Conservation (phyloP, 768 basidiomycete species). For the Hericium erinaceus region DNA sequence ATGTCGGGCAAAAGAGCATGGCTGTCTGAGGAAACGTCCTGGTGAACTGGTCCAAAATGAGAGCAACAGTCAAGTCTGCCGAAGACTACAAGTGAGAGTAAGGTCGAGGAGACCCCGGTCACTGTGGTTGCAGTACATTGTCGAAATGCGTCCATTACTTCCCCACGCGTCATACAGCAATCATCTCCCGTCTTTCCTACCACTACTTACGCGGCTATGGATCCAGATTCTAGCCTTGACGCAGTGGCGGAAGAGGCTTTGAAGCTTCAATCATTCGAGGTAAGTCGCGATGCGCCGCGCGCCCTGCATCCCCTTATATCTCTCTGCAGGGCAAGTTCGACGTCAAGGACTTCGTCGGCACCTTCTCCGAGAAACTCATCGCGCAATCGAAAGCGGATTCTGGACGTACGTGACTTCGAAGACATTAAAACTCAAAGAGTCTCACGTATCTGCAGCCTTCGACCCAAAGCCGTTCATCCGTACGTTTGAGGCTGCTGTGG, state of each 20-base stretch:
- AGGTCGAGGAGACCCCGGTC: background rate
- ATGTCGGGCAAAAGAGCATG: conserved; percentile 95
- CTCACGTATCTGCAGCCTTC: conserved; percentile 49
- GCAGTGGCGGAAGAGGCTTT: conserved; percentile 1
- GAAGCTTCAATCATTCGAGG: conserved; percentile 12
- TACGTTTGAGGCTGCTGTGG: conserved; percentile 87
- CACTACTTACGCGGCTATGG: background rate
- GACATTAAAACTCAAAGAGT: background rate
- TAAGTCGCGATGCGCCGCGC: background rate
- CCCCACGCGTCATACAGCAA: too few relatives aligned
- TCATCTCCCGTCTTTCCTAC: too few relatives aligned
- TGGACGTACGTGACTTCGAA: conserved; percentile 50
- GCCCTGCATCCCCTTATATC: background rate
- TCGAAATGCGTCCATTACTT: too few relatives aligned
- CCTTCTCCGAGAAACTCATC: conserved; percentile 83
- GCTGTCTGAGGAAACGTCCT: background rate
- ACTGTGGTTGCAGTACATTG: background rate
- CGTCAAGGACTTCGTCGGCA: conserved; percentile 80
- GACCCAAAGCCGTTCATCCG: conserved; percentile 88
- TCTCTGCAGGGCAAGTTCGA: conserved; percentile 73
- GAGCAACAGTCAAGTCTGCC: background rate
- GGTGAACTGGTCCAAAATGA: background rate
- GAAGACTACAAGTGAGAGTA: background rate
- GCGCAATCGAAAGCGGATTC: conserved; percentile 73
- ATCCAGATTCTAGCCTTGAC: background rate